Base-by-base conservation (phyloP, 768 basidiomycete genomes). In the Candolleomyces efflorescens region DNA sequence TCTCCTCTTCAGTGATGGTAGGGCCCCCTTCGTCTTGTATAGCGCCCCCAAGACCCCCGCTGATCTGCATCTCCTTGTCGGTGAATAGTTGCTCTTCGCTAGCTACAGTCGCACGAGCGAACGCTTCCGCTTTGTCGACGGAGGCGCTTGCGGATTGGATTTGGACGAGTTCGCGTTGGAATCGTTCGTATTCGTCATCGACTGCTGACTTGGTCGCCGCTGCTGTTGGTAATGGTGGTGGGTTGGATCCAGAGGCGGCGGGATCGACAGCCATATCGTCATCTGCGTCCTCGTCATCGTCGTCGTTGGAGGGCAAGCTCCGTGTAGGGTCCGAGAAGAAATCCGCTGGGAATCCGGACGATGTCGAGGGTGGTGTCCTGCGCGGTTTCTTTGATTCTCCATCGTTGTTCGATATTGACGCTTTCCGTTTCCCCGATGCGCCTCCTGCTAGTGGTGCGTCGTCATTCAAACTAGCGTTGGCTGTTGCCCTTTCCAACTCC, bases 291-390 rank as follows among this genome's bases (percentile, higher is more conserved):
- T 50, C 81, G 3, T 78, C 78, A 1, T 79, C 82, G 3, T 69
- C 60, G 13, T 68, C 64, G 18, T 71, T 59, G 32, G 73, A 67
- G 9, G 79, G 82, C 13, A 58, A 4, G 1, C 75, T 77, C 37
- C 78, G 80, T 15, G 81, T 81, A 13, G 86, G 79, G 64, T 92
- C 87, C n/a, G 90, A 90, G 75, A 92, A 92, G 75, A 92, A 92
- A 69, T 88, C 84, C 1, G 73, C 67, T 6, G 90, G 89, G 54
- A 91, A 81, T 2, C 68, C 71, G 51, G 58, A 47, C 41, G 62
- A 11, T n/a, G n/a, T n/a, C n/a, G n/a, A n/a, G n/a, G n/a, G n/a
- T n/a, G n/a, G n/a, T 22, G 64, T 49, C 55, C 54, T 60, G 55
- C 65, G 76, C 57, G 61, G 69, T 70, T 73, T 77, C 69, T 58